A percentile compares a stretch with the other conserved stretches of the same genome.
Evolutionary conservation across 108 stramenopile species (phyloP).

Genomic region (Discostella stelligeroides): DNA sequence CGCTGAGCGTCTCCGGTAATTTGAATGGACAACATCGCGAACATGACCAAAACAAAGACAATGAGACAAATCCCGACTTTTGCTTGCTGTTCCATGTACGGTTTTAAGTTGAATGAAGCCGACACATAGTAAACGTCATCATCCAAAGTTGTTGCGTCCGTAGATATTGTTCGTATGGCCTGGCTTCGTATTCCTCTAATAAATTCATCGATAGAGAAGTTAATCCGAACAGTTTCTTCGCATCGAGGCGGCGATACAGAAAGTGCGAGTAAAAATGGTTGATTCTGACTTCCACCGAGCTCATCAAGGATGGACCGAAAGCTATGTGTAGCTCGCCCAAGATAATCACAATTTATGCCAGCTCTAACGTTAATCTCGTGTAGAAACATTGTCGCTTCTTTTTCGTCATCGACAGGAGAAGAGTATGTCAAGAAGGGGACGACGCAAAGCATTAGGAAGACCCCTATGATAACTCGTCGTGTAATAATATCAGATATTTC

Average conservation of each 20-base stretch:
- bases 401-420: conserved; percentile 41
- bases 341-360: conserved; percentile 42
- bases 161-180: conserved; percentile 30
- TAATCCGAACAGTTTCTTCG: conserved; percentile 13
- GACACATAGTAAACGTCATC: conserved; percentile 37
- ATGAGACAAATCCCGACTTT: conserved; percentile 51
- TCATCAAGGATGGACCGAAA: conserved; percentile 51
- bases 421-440: conserved; percentile 61
- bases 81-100: conserved; percentile 40
- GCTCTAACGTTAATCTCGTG: conserved; percentile 39
- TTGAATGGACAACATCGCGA: conserved; percentile 49
- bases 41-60: conserved; percentile 68
- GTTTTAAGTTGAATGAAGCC: conserved; percentile 53
- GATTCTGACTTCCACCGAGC: conserved; percentile 20
- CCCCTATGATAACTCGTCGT: conserved; percentile 63
- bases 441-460: conserved; percentile 64
- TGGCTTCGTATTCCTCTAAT: conserved; percentile 16
- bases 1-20: conserved; percentile 71
- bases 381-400: conserved; percentile 36
- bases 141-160: conserved; percentile 28
- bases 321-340: conserved; percentile 23
- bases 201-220: conserved; percentile 25
- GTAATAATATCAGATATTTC: conserved; percentile 77
- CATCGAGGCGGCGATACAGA: conserved; percentile 45
- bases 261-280: conserved; percentile 44